These are phyloP conservation scores for Biscogniauxia marginata DNA, from an alignment of 2,329 filamentous ascomycete genomes.

Conservation along the genomic window DNA sequence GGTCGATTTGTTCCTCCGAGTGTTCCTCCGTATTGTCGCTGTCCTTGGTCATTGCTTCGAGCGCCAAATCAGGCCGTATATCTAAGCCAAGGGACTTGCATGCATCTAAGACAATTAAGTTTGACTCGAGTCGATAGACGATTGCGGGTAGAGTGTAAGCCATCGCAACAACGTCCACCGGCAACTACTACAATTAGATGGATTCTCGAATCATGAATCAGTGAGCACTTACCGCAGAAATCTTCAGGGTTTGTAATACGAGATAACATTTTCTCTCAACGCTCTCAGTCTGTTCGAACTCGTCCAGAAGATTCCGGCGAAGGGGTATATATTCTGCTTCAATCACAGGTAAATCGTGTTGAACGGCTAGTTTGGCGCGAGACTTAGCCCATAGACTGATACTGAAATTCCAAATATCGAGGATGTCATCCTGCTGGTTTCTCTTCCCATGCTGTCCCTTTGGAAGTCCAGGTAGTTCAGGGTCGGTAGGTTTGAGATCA, in stretches of 20 bases:
- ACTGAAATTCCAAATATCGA: constrained; percentile 79
- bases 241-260: constrained; percentile 71
- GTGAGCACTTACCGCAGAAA: constrained; percentile 66
- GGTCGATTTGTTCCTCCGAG: constrained; percentile 64
- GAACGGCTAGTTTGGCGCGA: constrained; percentile 51
- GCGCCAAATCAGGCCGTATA: constrained; percentile 66
- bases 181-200: constrained; percentile 51
- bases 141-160: constrained; percentile 78
- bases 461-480: constrained; percentile 57
- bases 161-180: constrained; percentile 67
- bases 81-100: constrained; percentile 63
- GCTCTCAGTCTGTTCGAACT: constrained; percentile 53
- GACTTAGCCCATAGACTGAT: constrained; percentile 70
- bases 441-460: constrained; percentile 43
- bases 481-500: constrained; percentile 62
- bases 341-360: constrained; percentile 76
- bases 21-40: constrained; percentile 80
- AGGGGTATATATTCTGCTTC: constrained; percentile 71
- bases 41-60: constrained; percentile 92
- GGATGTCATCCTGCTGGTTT: constrained; percentile 34
- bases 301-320: constrained; percentile 81
- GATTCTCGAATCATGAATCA: not conserved
- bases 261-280: constrained; percentile 59
- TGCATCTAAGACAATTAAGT: constrained; percentile 76
- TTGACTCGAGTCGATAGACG: constrained; percentile 78